These are phyloP conservation scores for Arctium lappa DNA, from an alignment of 129 eudicot genomes.

Conservation along the genomic window DNA sequence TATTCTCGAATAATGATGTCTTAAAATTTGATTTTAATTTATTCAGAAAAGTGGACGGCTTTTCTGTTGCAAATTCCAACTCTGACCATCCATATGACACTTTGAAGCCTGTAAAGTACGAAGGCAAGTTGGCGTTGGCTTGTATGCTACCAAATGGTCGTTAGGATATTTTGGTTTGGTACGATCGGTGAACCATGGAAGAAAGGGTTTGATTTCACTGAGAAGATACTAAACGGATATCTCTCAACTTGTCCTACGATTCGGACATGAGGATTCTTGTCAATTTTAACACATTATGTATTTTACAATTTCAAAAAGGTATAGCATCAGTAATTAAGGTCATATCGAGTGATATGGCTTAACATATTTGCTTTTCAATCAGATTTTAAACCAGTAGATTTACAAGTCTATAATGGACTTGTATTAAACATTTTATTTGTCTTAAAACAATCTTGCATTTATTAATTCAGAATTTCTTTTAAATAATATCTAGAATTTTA, in stretches of 20 bases:
- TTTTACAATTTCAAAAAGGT: neutral
- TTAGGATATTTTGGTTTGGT: slow-evolving; percentile 15
- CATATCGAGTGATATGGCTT: neutral
- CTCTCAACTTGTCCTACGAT: neutral
- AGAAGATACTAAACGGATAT: neutral
- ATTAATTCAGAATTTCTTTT: no score
- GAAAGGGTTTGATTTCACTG: neutral
- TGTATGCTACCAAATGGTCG: neutral
- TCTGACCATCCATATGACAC: neutral
- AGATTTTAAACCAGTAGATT: slow-evolving; percentile 8
- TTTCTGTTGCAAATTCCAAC: neutral
- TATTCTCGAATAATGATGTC: neutral
- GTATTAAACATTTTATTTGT: no score
- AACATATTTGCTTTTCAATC: neutral
- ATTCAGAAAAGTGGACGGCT: neutral
- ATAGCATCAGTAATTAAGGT: neutral
- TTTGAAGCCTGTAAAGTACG: neutral
- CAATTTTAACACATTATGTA: neutral
- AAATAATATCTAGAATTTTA: no score
- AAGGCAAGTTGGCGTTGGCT: slow-evolving; percentile 2
- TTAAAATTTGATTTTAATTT: slow-evolving; percentile 3
- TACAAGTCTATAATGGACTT: neutral
- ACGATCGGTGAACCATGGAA: neutral
- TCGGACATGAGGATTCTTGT: slow-evolving; percentile 3
- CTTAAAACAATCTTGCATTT: no score